These are phyloP conservation scores for Gelatoporia subvermispora DNA, from an alignment of 768 basidiomycete genomes.

Conservation along the genomic window DNA sequence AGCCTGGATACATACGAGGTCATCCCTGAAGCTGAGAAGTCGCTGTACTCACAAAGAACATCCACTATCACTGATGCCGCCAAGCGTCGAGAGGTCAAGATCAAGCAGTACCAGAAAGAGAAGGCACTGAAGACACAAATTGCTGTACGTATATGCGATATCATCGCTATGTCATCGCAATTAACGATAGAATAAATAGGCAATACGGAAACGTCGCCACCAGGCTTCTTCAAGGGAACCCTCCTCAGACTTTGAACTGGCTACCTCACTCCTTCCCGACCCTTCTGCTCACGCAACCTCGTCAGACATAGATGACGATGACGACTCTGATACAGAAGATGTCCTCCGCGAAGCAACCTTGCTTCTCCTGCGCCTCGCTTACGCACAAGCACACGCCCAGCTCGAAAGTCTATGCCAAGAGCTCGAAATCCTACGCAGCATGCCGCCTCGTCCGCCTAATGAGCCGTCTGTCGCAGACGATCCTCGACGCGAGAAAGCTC, in stretches of 20 bases:
- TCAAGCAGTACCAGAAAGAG: slow-evolving; percentile 84
- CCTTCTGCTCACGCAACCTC: not conserved
- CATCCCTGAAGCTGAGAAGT: slow-evolving; percentile 54
- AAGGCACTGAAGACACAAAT: slow-evolving; percentile 71
- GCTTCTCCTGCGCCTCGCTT: slow-evolving; percentile 68
- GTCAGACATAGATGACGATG: slow-evolving; percentile 32
- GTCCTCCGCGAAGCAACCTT: slow-evolving; percentile 61
- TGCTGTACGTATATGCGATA: slow-evolving; percentile 42
- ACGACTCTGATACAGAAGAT: slow-evolving; percentile 59
- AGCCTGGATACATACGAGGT: slow-evolving; percentile 63
- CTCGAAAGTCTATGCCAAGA: slow-evolving; percentile 70
- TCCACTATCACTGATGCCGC: slow-evolving; percentile 57
- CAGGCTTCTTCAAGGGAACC: slow-evolving; percentile 23
- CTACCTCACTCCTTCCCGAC: slow-evolving; percentile 54
- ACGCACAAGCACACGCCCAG: slow-evolving; percentile 63
- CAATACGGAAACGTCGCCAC: slow-evolving; percentile 51
- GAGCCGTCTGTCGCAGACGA: slow-evolving; percentile 25
- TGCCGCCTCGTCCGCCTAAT: slow-evolving; percentile 40
- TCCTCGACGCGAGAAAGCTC: slow-evolving; percentile 35
- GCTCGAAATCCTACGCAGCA: slow-evolving; percentile 56
- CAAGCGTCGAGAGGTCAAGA: slow-evolving; percentile 80
- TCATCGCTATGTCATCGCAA: not conserved
- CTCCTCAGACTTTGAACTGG: slow-evolving; percentile 55
- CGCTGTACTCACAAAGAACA: slow-evolving; percentile 45
- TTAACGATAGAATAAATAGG: slow-evolving; percentile 26